phyloP scores from a whole-genome alignment of 148 eudicot genomes.

The Vaccinium darrowii region DNA sequence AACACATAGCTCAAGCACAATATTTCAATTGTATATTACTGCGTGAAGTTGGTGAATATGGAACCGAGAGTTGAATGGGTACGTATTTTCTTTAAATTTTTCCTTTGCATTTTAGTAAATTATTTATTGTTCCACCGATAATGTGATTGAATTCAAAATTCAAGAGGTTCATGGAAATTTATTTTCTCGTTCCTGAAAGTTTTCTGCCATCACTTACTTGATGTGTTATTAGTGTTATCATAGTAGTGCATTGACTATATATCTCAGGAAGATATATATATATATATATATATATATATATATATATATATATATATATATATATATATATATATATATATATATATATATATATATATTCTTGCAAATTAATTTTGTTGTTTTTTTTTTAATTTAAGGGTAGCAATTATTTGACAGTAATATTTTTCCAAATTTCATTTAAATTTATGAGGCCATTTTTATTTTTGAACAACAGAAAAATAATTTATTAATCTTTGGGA shows the following conservation, averaged over 20 bases:
- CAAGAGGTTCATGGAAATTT: background rate
- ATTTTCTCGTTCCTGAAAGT: background rate
- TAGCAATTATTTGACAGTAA: background rate
- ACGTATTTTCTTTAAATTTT: background rate
- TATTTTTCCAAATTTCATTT: background rate
- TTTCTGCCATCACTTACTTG: background rate
- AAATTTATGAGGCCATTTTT: background rate
- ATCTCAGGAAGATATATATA: too few species aligned
- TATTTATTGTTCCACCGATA: background rate
- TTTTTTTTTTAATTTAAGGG: background rate
- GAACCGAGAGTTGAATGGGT: constrained; percentile 11
- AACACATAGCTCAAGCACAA: background rate
- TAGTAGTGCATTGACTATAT: background rate
- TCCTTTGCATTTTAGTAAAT: background rate
- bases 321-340: too few species aligned
- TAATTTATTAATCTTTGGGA: too few species aligned
- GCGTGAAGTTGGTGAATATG: constrained; percentile 12
- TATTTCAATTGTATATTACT: constrained; percentile 10
- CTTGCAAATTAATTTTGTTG: background rate
- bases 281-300: too few species aligned
- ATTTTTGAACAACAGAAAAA: too few species aligned
- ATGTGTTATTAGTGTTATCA: background rate
- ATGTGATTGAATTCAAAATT: background rate
- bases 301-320: too few species aligned
- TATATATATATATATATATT: background rate